Percentiles rank a stretch among this genome's conserved stretches.
These are phyloP conservation scores for Apiospora marii DNA, from an alignment of 2,329 filamentous ascomycete species.

Conservation along the genomic window DNA sequence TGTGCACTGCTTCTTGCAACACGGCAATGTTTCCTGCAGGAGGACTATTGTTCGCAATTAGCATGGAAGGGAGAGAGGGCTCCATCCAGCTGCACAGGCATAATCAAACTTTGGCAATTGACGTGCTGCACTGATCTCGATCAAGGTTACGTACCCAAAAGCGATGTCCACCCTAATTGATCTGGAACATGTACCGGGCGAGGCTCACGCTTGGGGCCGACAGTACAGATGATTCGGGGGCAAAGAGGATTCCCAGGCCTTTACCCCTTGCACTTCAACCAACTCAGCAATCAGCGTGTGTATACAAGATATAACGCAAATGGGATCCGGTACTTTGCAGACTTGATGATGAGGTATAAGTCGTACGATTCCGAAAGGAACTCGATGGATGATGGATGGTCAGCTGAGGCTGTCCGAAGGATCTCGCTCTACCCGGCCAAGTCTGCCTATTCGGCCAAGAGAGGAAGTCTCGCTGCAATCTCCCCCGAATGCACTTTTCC, in stretches of 20 bases:
- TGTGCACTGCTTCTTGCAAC: not conserved
- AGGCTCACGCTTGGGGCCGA: not conserved
- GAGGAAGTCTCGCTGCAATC: not conserved
- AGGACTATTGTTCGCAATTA: slow-evolving; percentile 7
- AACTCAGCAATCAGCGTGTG: too few species aligned
- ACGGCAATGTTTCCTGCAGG: slow-evolving; percentile 1
- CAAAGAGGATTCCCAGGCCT: not conserved
- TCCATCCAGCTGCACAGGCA: slow-evolving; percentile 3
- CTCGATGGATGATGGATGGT: not conserved
- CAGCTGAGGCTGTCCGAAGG: not conserved
- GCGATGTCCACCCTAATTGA: not conserved
- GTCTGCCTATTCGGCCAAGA: not conserved
- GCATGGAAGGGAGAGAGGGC: not conserved
- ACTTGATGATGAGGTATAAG: not conserved
- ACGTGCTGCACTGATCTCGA: slow-evolving; percentile 6
- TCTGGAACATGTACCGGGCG: slow-evolving; percentile 15
- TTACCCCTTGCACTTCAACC: not conserved
- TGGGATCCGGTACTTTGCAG: not conserved
- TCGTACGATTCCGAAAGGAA: not conserved
- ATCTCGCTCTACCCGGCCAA: not conserved
- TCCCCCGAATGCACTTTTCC: not conserved
- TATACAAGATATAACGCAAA: not conserved
- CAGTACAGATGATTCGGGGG: not conserved
- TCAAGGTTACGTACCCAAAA: slow-evolving; percentile 14
- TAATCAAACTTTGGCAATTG: slow-evolving; percentile 14